Conservation (phyloP, 805 yeast species). For the Teunomyces kruisii region DNA sequence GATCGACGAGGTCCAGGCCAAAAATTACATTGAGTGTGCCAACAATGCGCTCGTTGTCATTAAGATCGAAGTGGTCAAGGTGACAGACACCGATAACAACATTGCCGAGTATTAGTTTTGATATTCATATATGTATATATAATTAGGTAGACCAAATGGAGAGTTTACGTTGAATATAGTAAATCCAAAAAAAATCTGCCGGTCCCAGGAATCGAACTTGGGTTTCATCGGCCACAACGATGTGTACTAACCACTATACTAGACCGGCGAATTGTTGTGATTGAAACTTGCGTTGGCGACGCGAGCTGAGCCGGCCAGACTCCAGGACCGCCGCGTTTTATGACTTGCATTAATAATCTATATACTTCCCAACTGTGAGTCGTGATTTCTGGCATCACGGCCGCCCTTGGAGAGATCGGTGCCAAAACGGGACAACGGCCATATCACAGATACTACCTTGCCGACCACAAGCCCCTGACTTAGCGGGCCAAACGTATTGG, state of each 20-base stretch:
- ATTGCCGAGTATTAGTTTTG: constrained; percentile 31
- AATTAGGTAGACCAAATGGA: not conserved
- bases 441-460: constrained; percentile 63
- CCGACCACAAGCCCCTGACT: constrained; percentile 81
- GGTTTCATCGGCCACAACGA: constrained; percentile 53
- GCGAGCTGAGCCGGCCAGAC: too few species aligned
- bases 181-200: constrained; percentile 31
- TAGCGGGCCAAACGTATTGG: constrained; percentile 86
- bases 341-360: not conserved
- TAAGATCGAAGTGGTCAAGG: constrained; percentile 64
- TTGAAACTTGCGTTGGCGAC: too few species aligned
- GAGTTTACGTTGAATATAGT: not conserved
- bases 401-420: constrained; percentile 24
- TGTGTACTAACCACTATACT: constrained; percentile 51
- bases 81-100: constrained; percentile 76
- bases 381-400: constrained; percentile 16
- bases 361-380: not conserved
- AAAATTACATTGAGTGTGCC: constrained; percentile 47
- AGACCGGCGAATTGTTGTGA: constrained; percentile 35
- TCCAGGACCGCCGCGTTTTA: not conserved
- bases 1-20: constrained; percentile 66
- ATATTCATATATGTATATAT: not conserved
- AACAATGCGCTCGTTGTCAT: constrained; percentile 67
- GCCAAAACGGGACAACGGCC: constrained; percentile 53
- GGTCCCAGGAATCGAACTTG: constrained; percentile 54